Evolutionary conservation across 306 rosid genomes (phyloP), one percentile per base, ranked within the genome.

Genomic region (Cajanus cajan): DNA sequence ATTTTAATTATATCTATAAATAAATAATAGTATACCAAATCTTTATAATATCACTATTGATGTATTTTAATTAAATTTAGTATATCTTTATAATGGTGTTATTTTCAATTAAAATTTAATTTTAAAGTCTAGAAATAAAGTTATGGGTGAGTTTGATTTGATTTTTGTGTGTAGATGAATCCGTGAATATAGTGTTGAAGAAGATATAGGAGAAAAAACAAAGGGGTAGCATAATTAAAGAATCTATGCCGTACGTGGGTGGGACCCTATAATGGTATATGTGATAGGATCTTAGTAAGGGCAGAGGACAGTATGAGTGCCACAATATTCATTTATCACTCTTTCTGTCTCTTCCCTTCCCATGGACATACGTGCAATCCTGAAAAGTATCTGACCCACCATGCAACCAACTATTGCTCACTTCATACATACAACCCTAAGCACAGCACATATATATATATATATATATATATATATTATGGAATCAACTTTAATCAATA

Each of bases 271-370:
- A 13, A 4, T 47, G 24, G 24, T 3, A 11, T 61, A 8, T 33
- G 44, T 34, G 47, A 37, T 57, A 57, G 68, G 82, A 78, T 68
- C 77, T 78, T 22, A 58, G 64, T 44, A 70, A 79, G 70, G 77
- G 5, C 33, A 69, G 0, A 36, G n/a, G n/a, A 19, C 76, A 21
- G 40, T 59, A 16, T 79, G 55, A 57, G 37, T 67, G 72, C 28
- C 77, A 75, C 25, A 73, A 73, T 78, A 80, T 89, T 82, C 85
- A 80, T 77, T 74, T 79, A 18, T 25, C 83, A 77, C 80, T 44
- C 85, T 36, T 33, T 84, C 80, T 74, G 91, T 85, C 88, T 43
- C 78, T 77, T 84, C 88, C 48, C 76, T 73, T 84, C 54, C 71
- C 25, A 52, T 69, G 83, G 73, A 70, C 31, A 28, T 28, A 28